Percentiles rank a stretch among this genome's conserved stretches.
Conservation (phyloP, 225 moss, liverwort and hornwort species). For the Polytrichum formosum region DNA sequence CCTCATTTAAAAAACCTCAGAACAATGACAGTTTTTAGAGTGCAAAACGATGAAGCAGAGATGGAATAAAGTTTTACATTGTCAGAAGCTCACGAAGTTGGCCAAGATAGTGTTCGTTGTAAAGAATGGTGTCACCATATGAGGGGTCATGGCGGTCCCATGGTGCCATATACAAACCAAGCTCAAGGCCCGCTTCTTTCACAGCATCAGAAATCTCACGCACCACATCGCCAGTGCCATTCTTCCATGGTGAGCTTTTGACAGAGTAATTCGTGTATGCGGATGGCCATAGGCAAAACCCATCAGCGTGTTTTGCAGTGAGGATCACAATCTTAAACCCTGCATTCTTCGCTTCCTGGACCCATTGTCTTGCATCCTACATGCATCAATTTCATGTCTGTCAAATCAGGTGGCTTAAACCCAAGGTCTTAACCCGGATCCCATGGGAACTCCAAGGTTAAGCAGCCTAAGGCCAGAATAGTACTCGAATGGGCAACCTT, state of each 20-base stretch:
- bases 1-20: too few relatives aligned
- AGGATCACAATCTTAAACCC: conserved; percentile 76
- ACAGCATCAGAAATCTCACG: conserved; percentile 69
- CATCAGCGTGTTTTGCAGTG: conserved; percentile 88
- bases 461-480: too few relatives aligned
- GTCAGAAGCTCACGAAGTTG: conserved; percentile 82
- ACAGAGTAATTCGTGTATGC: conserved; percentile 81
- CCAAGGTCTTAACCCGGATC: too few relatives aligned
- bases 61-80: conserved; percentile 21
- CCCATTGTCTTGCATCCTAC: conserved; percentile 79
- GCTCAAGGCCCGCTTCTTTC: conserved; percentile 52
- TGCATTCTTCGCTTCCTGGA: conserved; percentile 59
- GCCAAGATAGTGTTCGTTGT: conserved; percentile 83
- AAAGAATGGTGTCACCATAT: conserved; percentile 63
- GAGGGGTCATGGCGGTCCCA: conserved; percentile 83
- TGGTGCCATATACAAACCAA: conserved; percentile 82
- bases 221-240: conserved; percentile 72
- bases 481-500: too few relatives aligned
- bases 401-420: too few relatives aligned
- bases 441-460: too few relatives aligned
- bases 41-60: too few relatives aligned
- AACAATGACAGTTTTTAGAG: too few relatives aligned
- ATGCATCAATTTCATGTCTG: not conserved
- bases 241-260: conserved; percentile 64
- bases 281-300: conserved; percentile 91